Evolutionary conservation across 2,329 filamentous ascomycete species (phyloP).

Genomic region (Penicillium sp.): DNA sequence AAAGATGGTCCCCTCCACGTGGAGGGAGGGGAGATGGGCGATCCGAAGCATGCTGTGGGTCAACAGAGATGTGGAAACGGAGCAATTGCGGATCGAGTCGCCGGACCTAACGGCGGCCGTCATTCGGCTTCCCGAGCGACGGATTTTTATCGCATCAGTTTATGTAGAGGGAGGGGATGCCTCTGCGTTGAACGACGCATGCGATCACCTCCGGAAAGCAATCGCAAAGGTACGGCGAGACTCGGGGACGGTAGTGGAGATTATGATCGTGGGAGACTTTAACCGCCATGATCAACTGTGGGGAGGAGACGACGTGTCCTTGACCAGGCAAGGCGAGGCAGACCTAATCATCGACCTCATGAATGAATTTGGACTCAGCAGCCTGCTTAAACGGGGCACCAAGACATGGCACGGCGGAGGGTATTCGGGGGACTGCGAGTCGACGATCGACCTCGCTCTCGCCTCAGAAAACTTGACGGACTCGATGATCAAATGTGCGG

Average conservation of each 20-base stretch:
- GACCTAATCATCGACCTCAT: conserved; percentile 39
- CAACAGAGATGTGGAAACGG: conserved; percentile 24
- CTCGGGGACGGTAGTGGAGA: conserved; percentile 18
- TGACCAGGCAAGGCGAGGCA: conserved; percentile 37
- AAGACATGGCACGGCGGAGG: conserved; percentile 34
- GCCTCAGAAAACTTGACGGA: conserved; percentile 17
- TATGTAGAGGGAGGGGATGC: conserved; percentile 22
- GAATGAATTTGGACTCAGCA: conserved; percentile 30
- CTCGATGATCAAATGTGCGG: conserved; percentile 14
- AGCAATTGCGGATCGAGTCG: conserved; percentile 23
- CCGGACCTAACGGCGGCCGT: conserved; percentile 24
- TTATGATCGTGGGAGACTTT: conserved; percentile 11
- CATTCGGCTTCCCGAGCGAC: conserved; percentile 19
- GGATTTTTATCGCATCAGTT: conserved; percentile 26
- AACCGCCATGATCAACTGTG: too few relatives aligned
- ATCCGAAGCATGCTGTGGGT: conserved; percentile 29
- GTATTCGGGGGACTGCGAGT: conserved; percentile 18
- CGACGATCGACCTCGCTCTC: conserved; percentile 2
- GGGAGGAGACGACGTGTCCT: conserved; percentile 4
- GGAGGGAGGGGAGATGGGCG: conserved; percentile 21
- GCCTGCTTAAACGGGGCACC: conserved; percentile 35
- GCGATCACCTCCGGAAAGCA: conserved; percentile 18
- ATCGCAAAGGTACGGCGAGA: conserved; percentile 19
- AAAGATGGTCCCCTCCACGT: conserved; percentile 1
- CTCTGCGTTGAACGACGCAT: conserved; percentile 14